Evolutionary conservation across 495 filamentous ascomycete genomes (phyloP).

Genomic region (Hyaloscypha bicolor): DNA sequence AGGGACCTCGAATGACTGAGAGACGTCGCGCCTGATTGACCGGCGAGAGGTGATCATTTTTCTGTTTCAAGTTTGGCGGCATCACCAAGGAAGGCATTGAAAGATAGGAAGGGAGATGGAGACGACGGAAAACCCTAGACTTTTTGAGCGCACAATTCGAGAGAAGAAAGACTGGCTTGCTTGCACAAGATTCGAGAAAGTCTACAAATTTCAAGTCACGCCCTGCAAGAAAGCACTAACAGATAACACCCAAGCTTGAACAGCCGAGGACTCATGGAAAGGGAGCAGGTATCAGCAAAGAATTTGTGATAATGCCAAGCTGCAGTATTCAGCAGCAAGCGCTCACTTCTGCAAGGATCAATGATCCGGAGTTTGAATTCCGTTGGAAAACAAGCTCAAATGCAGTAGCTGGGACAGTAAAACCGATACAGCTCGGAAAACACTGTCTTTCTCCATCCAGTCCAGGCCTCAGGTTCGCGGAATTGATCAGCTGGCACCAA

Average conservation of each 20-base stretch:
- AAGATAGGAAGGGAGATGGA: not conserved
- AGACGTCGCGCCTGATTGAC: not conserved
- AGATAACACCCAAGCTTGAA: no score
- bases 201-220: no score
- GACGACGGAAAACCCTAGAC: no score
- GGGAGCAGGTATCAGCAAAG: no score
- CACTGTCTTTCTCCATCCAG: not conserved
- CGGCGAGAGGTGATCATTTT: not conserved
- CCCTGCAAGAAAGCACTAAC: no score
- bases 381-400: not conserved
- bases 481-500: no score
- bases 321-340: not conserved
- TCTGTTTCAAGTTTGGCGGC: not conserved
- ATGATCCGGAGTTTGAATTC: not conserved
- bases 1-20: constrained; percentile 1
- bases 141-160: no score
- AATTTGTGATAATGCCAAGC: no score
- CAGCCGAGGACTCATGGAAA: no score
- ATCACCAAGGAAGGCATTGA: not conserved
- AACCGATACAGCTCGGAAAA: not conserved
- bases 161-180: no score
- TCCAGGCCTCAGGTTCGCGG: not conserved
- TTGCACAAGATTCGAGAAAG: no score
- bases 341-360: not conserved
- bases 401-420: not conserved